phyloP scores from a whole-genome alignment of 352 stramenopile species.

The Pythium sukuiense region DNA sequence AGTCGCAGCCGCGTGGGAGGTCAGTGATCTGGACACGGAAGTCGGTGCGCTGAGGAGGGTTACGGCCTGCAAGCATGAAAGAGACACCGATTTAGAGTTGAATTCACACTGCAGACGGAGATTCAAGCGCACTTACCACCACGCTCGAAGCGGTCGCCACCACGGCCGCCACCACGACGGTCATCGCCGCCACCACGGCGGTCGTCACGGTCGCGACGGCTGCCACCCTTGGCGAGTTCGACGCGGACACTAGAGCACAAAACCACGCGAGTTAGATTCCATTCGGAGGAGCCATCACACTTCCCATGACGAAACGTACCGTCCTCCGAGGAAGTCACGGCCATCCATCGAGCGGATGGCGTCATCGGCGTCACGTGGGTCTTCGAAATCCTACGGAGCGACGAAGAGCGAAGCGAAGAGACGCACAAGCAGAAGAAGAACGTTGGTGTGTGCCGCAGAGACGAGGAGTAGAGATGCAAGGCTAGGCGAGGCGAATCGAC shows the following conservation, averaged over 20 bases:
- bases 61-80: slow-evolving; percentile 39
- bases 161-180: slow-evolving; percentile 30
- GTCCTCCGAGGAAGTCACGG: slow-evolving; percentile 82
- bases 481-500: slow-evolving; percentile 16
- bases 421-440: slow-evolving; percentile 27
- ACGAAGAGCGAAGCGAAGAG: slow-evolving; percentile 52
- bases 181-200: slow-evolving; percentile 35
- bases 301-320: slow-evolving; percentile 32
- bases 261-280: neutral
- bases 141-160: slow-evolving; percentile 60
- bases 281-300: neutral
- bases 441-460: slow-evolving; percentile 32
- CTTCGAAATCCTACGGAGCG: slow-evolving; percentile 85
- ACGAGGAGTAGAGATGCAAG: slow-evolving; percentile 33
- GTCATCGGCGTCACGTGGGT: slow-evolving; percentile 85
- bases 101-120: neutral
- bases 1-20: slow-evolving; percentile 74
- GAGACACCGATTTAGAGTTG: neutral
- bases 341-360: slow-evolving; percentile 87
- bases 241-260: slow-evolving; percentile 63
- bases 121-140: slow-evolving; percentile 35
- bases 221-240: slow-evolving; percentile 75
- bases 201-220: slow-evolving; percentile 55
- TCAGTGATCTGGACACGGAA: slow-evolving; percentile 78
- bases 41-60: slow-evolving; percentile 73